phyloP scores from a whole-genome alignment of 2,329 filamentous ascomycete species.

The Phyllosticta citrichinensis region DNA sequence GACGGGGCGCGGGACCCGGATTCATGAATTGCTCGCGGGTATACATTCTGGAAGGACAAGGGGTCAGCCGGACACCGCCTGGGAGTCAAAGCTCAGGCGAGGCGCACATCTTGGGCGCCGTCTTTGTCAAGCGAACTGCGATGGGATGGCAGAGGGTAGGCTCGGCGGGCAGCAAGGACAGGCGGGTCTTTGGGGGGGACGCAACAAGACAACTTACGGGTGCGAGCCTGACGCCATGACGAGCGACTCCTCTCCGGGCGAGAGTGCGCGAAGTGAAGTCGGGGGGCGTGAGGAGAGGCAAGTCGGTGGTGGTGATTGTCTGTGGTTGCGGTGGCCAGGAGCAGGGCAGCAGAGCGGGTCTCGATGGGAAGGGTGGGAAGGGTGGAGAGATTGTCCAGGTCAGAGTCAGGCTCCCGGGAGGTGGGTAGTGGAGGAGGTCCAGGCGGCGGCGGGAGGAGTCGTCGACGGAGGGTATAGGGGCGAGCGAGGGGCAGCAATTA shows the following conservation, averaged over 20 bases:
- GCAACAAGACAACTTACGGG: background rate
- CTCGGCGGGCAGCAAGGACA: background rate
- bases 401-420: background rate
- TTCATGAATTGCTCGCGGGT: conserved; percentile 77
- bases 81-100: background rate
- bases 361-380: background rate
- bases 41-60: conserved; percentile 42
- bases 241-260: background rate
- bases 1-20: conserved; percentile 84
- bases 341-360: background rate
- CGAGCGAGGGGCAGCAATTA: conserved; percentile 9
- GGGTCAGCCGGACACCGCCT: background rate
- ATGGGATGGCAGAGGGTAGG: conserved; percentile 1
- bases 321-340: background rate
- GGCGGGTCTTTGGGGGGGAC: background rate
- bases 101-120: background rate
- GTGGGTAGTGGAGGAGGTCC: background rate
- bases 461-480: conserved; percentile 2
- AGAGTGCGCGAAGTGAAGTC: background rate
- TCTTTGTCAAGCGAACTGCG: background rate
- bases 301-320: background rate
- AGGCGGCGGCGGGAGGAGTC: background rate
- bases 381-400: background rate
- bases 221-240: background rate
- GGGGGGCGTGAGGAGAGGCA: background rate